Evolutionary conservation across 2,329 filamentous ascomycete species (phyloP), one percentile per base, ranked within the genome.

Genomic region (Botrytis galanthina): DNA sequence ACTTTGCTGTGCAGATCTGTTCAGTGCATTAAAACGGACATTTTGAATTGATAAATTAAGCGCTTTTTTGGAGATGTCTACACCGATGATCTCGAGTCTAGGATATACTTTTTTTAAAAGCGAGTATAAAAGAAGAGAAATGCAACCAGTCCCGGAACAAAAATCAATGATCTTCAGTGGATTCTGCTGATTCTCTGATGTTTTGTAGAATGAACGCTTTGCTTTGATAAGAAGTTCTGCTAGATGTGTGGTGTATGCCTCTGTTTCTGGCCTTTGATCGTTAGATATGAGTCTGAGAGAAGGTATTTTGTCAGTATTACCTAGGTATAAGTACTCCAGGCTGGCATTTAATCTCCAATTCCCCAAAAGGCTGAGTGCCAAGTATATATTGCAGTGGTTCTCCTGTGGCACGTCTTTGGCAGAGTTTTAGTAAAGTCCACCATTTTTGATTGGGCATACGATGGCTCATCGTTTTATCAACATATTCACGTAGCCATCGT

Each of bases 91-190:
- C 6, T 84, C 81, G 12, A 93, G 77, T 0, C 76, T 67, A 1
- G 81, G 77, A 69, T 84, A 81, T 32, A 81, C 78, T 5, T 22
- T 16, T 32, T 78, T 80, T 73, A 94, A 86, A 16, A 91, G 85
- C 51, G 90, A 85, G 75, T 92, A 89, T 10, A 97, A 85, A 4
- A 93, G 87, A 14, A 98, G 87, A 0, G 94, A 88, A 75, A 98
- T 97, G 83, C 95, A 98, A 7, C 96, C 96, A 8, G 93, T 93
- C 16, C 96, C 96, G 0, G 94, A 95, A 82, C 96, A 98, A 44
- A 98, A 85, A 81, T 99, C 96, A 14, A 98, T 82, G 59, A 98
- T 84, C 20, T 86, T 87, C 20, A 97, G 78, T 46, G 51, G 4
- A 22, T 73, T 54, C 32, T 46, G 60, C 59, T n/a, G n/a, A 42